Conservation (phyloP, 805 yeast species). For the Barnettozyma vustinii region DNA sequence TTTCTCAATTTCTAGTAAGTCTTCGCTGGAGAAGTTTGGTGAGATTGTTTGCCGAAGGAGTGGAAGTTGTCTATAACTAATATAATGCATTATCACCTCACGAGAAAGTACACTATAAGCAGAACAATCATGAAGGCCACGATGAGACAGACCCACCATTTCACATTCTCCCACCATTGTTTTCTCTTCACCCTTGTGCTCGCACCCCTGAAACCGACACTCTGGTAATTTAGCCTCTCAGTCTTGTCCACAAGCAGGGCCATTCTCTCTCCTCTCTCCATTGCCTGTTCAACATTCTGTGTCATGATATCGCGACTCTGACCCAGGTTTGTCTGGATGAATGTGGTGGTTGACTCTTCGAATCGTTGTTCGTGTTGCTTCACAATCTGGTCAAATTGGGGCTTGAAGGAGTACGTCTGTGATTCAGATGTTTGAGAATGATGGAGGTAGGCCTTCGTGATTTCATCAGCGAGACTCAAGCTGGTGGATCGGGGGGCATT, state of each 20-base stretch:
- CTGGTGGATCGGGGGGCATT: neutral
- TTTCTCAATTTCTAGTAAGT: neutral
- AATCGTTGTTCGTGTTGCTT: neutral
- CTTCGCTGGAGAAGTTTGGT: neutral
- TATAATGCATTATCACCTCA: neutral
- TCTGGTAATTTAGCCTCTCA: constrained; percentile 45
- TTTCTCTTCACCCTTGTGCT: constrained; percentile 46
- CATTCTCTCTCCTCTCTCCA: constrained; percentile 57
- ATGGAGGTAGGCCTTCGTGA: neutral
- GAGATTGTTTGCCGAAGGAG: neutral
- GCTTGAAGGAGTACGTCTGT: neutral
- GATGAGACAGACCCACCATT: constrained; percentile 54
- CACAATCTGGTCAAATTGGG: neutral
- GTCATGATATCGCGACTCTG: constrained; percentile 37
- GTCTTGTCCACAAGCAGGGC: constrained; percentile 55
- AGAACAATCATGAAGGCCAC: constrained; percentile 55
- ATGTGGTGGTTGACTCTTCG: neutral
- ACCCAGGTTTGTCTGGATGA: neutral
- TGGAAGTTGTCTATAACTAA: neutral
- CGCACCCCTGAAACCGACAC: constrained; percentile 49
- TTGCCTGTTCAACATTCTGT: constrained; percentile 53
- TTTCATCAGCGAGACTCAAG: neutral
- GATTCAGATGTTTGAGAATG: neutral
- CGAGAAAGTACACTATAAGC: constrained; percentile 46
- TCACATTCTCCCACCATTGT: constrained; percentile 52